These are phyloP conservation scores for Abelmoschus esculentus DNA, from an alignment of 345 rosid genomes.

Conservation along the genomic window DNA sequence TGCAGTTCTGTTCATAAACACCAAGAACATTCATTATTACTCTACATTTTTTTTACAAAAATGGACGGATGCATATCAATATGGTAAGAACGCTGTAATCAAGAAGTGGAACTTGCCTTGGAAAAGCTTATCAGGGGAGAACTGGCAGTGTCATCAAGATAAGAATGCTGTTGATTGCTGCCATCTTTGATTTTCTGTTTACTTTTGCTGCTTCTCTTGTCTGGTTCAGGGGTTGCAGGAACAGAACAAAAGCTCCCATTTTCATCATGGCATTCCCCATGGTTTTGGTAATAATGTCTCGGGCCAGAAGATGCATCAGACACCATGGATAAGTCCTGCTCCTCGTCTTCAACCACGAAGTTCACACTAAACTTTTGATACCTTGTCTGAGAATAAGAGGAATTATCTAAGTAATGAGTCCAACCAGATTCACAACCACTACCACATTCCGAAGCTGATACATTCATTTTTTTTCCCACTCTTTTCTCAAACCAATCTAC, in stretches of 20 bases:
- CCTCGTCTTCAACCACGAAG: conserved; percentile 10
- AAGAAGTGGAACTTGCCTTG: conserved; percentile 33
- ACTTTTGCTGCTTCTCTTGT: conserved; percentile 22
- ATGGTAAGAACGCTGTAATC: neutral
- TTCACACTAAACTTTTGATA: neutral
- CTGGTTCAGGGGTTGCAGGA: conserved; percentile 15
- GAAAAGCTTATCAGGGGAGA: conserved; percentile 35
- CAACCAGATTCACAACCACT: conserved; percentile 80
- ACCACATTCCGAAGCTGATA: conserved; percentile 45
- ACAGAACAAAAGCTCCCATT: conserved; percentile 17
- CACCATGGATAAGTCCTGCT: conserved; percentile 67
- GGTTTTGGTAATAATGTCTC: conserved; percentile 34
- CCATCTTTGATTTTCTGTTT: conserved; percentile 31
- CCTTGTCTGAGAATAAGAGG: conserved; percentile 27
- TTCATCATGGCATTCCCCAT: conserved; percentile 28
- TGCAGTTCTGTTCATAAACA: conserved; percentile 23
- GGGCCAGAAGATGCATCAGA: conserved; percentile 92
- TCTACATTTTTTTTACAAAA: neutral
- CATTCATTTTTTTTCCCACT: conserved; percentile 13
- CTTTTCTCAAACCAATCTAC: neutral
- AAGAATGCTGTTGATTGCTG: conserved; percentile 29
- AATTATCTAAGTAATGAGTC: conserved; percentile 64
- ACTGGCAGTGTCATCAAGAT: conserved; percentile 73
- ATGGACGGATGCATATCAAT: neutral
- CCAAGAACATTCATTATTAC: conserved; percentile 6